phyloP scores from a whole-genome alignment of 495 filamentous ascomycete species.

The Hypoxylon perforatum region DNA sequence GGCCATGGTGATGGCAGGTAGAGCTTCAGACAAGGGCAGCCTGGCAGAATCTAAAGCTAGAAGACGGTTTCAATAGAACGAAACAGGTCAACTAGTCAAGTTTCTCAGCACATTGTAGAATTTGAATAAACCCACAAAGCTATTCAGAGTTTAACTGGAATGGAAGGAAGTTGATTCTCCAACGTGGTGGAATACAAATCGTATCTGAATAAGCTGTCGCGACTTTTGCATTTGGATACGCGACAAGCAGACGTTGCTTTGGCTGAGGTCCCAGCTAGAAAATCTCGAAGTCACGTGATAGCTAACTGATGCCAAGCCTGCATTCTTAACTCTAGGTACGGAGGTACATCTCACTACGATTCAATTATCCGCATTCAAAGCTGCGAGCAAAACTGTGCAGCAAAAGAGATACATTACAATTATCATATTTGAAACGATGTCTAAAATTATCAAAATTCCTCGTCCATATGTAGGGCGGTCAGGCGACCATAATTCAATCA shows the following conservation, averaged over 20 bases:
- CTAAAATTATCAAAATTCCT: not conserved
- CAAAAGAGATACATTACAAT: too few relatives aligned
- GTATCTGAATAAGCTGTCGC: conserved; percentile 7
- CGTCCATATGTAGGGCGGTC: not conserved
- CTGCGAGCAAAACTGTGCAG: too few relatives aligned
- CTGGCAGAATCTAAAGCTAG: not conserved
- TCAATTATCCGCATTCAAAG: too few relatives aligned
- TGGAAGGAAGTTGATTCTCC: not conserved
- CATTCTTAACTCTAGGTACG: not conserved
- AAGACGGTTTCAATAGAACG: not conserved
- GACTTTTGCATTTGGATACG: conserved; percentile 28
- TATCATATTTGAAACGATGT: too few relatives aligned
- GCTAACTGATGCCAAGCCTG: not conserved
- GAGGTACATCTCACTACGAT: not conserved
- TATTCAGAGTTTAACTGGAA: not conserved
- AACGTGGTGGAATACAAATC: too few relatives aligned
- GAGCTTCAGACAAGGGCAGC: conserved; percentile 26
- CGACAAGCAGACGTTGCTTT: conserved; percentile 16
- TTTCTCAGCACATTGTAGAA: not conserved
- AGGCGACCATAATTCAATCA: too few relatives aligned
- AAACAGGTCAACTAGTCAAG: not conserved
- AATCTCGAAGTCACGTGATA: conserved; percentile 39
- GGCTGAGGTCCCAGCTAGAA: too few relatives aligned
- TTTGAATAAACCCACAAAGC: too few relatives aligned
- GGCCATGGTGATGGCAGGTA: conserved; percentile 19